These are phyloP conservation scores for Xylariales sp. DNA, from an alignment of 2,329 filamentous ascomycete species.

Conservation along the genomic window DNA sequence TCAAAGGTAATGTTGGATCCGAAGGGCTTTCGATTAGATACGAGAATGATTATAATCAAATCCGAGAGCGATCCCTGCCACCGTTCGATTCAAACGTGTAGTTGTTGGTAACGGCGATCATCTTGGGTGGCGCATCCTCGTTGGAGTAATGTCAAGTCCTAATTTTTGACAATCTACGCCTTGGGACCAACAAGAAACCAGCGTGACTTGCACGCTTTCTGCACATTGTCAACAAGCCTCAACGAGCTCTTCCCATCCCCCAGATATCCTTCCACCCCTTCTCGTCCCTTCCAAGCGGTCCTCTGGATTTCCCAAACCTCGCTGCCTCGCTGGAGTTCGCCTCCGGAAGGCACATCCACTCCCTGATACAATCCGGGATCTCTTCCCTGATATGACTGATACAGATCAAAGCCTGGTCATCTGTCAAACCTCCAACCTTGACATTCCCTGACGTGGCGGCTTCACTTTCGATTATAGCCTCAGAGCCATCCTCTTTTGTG, in stretches of 20 bases:
- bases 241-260: conserved; percentile 40
- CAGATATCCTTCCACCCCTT: conserved; percentile 63
- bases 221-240: too few relatives aligned
- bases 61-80: too few relatives aligned
- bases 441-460: conserved; percentile 38
- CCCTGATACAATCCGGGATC: conserved; percentile 74
- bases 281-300: conserved; percentile 53
- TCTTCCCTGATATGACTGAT: conserved; percentile 90
- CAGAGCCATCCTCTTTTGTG: conserved; percentile 24
- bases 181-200: too few relatives aligned
- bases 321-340: conserved; percentile 57
- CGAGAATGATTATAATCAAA: too few relatives aligned
- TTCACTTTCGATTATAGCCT: conserved; percentile 41
- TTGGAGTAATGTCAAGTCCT: too few relatives aligned
- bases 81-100: too few relatives aligned
- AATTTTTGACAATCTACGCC: too few relatives aligned
- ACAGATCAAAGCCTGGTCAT: conserved; percentile 78
- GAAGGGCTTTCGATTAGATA: too few relatives aligned
- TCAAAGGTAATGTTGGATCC: too few relatives aligned
- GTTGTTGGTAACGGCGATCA: too few relatives aligned
- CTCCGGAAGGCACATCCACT: conserved; percentile 84
- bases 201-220: too few relatives aligned
- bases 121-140: too few relatives aligned
- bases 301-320: conserved; percentile 59
- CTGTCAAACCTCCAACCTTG: conserved; percentile 57